Conservation (phyloP, 2,329 filamentous ascomycete species). For the Hypoxylon sp. region DNA sequence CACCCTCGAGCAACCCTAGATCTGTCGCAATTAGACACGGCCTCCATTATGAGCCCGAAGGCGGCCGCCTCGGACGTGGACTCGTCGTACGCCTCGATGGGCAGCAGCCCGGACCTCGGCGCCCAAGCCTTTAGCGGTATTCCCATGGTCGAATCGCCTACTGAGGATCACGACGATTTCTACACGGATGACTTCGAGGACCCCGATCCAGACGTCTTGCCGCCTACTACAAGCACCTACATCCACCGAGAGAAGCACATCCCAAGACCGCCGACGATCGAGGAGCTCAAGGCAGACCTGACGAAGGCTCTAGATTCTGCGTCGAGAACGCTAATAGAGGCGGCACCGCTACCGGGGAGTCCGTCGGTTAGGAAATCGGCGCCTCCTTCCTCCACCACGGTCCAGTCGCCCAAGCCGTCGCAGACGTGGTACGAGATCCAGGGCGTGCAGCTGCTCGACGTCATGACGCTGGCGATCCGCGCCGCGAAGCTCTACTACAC, state of each 20-base stretch:
- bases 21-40: slow-evolving; percentile 64
- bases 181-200: slow-evolving; percentile 72
- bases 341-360: slow-evolving; percentile 50
- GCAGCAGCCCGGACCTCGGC: slow-evolving; percentile 67
- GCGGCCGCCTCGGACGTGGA: slow-evolving; percentile 64
- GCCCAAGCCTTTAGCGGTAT: slow-evolving; percentile 55
- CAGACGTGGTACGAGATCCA: slow-evolving; percentile 87
- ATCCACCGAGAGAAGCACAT: slow-evolving; percentile 84
- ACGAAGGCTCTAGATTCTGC: slow-evolving; percentile 56
- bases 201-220: slow-evolving; percentile 82
- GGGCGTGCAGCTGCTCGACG: slow-evolving; percentile 90
- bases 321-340: slow-evolving; percentile 74
- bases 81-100: slow-evolving; percentile 70
- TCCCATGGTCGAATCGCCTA: slow-evolving; percentile 61
- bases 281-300: slow-evolving; percentile 75
- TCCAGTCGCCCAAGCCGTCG: slow-evolving; percentile 51
- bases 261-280: slow-evolving; percentile 84
- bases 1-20: slow-evolving; percentile 70
- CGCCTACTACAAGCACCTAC: slow-evolving; percentile 98
- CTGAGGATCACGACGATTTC: slow-evolving; percentile 59
- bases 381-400: slow-evolving; percentile 26
- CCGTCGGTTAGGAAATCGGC: slow-evolving; percentile 21
- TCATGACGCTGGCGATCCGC: slow-evolving; percentile 93
- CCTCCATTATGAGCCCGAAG: slow-evolving; percentile 55
- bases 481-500: slow-evolving; percentile 98